These are phyloP conservation scores for Tulasnella sp. DNA, from an alignment of 768 basidiomycete genomes.

Conservation along the genomic window DNA sequence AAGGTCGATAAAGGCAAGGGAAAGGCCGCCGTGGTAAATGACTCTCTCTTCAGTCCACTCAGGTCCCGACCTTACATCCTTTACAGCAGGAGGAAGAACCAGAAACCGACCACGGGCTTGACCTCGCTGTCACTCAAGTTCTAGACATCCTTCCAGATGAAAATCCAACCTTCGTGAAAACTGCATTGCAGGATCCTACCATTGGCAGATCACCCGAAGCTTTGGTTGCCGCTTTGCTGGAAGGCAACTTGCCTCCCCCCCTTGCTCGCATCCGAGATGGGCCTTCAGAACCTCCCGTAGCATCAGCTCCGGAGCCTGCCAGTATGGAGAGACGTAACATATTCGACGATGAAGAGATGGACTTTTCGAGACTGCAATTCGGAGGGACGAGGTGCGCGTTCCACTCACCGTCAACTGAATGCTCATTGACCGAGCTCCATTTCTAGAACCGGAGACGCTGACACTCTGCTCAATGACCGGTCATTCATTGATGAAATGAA, in stretches of 20 bases:
- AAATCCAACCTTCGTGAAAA: conserved; percentile 43
- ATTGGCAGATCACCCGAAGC: conserved; percentile 48
- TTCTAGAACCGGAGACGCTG: conserved; percentile 33
- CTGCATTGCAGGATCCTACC: conserved; percentile 39
- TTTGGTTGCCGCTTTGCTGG: conserved; percentile 61
- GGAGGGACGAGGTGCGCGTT: conserved; percentile 46
- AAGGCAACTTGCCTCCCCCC: conserved; percentile 47
- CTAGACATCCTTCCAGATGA: conserved; percentile 65
- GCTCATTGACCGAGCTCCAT: conserved; percentile 11
- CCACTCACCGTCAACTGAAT: background rate
- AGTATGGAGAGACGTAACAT: conserved; percentile 44
- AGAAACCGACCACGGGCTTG: background rate
- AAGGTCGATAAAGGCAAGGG: conserved; percentile 32
- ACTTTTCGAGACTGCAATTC: conserved; percentile 43
- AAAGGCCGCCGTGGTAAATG: conserved; percentile 17
- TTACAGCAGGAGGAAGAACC: conserved; percentile 4
- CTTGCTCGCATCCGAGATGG: conserved; percentile 20
- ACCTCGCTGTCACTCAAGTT: conserved; percentile 41
- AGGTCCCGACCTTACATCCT: background rate
- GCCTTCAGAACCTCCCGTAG: conserved; percentile 17
- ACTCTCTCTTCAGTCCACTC: conserved; percentile 10
- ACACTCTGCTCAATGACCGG: conserved; percentile 41
- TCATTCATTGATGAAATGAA: conserved; percentile 65
- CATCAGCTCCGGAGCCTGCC: conserved; percentile 26
- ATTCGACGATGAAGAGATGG: conserved; percentile 63